Evolutionary conservation across 2,329 filamentous ascomycete species (phyloP).

Genomic region (Colletotrichum sp.): DNA sequence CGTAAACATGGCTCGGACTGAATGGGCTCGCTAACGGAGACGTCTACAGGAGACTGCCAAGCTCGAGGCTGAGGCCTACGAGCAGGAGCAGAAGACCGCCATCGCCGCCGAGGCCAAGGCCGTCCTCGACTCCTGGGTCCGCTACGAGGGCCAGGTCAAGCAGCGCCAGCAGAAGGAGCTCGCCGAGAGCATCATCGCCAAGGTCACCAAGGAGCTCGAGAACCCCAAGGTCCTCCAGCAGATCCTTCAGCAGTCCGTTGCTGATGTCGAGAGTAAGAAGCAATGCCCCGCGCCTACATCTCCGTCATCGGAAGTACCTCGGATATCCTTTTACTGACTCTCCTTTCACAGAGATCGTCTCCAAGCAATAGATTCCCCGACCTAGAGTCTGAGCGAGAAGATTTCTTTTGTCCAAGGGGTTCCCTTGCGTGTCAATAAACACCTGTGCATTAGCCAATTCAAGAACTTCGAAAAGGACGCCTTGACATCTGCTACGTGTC

Average conservation of each 20-base stretch:
- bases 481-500: not conserved
- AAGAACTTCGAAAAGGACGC: slow-evolving; percentile 29
- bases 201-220: slow-evolving; percentile 98
- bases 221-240: slow-evolving; percentile 97
- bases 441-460: slow-evolving; percentile 67
- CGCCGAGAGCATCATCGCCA: slow-evolving; percentile 89
- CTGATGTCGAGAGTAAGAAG: slow-evolving; percentile 88
- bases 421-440: slow-evolving; percentile 58
- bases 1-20: not conserved
- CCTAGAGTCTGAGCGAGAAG: slow-evolving; percentile 28
- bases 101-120: slow-evolving; percentile 91
- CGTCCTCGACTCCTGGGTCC: slow-evolving; percentile 97
- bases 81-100: slow-evolving; percentile 95
- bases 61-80: slow-evolving; percentile 94
- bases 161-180: slow-evolving; percentile 97
- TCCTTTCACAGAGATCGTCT: slow-evolving; percentile 59
- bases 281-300: not conserved
- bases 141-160: slow-evolving; percentile 99
- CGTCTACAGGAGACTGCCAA: slow-evolving; percentile 83
- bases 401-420: slow-evolving; percentile 56
- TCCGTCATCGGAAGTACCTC: not conserved
- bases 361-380: slow-evolving; percentile 64
- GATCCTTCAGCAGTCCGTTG: slow-evolving; percentile 95
- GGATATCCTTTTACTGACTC: slow-evolving; percentile 35
- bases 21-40: not conserved